Percentiles rank a stretch among this genome's conserved stretches.
phyloP scores from a whole-genome alignment of 1,139 yeast genomes.

The Nakaseomyces sp. region DNA sequence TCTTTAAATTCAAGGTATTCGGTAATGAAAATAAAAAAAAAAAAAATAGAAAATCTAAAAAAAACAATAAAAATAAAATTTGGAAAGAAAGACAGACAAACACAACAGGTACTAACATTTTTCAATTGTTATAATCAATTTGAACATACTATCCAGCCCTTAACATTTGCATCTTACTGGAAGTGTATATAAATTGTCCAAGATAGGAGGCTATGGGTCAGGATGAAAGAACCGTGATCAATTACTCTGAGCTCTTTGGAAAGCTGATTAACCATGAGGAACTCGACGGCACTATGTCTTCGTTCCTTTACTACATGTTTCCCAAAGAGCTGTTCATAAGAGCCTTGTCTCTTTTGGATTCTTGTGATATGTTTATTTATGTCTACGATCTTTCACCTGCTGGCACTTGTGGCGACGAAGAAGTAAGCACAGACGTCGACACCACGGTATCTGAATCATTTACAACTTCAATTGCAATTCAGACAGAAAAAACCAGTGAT shows the following conservation, averaged over 20 bases:
- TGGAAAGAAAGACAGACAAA: too few relatives aligned
- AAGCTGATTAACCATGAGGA: constrained; percentile 17
- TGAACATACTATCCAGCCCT: too few relatives aligned
- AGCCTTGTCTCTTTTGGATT: constrained; percentile 28
- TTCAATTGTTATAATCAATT: too few relatives aligned
- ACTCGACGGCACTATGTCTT: constrained; percentile 24
- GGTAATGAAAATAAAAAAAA: too few relatives aligned
- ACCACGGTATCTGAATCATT: background rate
- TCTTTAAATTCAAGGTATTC: too few relatives aligned
- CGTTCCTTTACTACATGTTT: constrained; percentile 28
- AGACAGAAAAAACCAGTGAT: too few relatives aligned
- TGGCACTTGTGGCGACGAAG: background rate
- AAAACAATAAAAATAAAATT: too few relatives aligned
- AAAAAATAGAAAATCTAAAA: too few relatives aligned
- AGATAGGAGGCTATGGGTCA: constrained; percentile 2
- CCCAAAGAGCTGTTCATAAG: constrained; percentile 29
- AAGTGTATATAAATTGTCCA: too few relatives aligned
- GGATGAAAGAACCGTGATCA: constrained; percentile 10
- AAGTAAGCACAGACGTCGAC: background rate
- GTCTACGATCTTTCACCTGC: constrained; percentile 12
- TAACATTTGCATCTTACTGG: too few relatives aligned
- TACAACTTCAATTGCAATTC: too few relatives aligned
- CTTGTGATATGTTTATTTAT: constrained; percentile 28
- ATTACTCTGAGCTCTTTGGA: constrained; percentile 21
- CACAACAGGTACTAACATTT: too few relatives aligned